A percentile compares a stretch with the other conserved stretches of the same genome.
phyloP scores from a whole-genome alignment of 192 early-diverging fungal species.

The Backusella tarrabulga region DNA sequence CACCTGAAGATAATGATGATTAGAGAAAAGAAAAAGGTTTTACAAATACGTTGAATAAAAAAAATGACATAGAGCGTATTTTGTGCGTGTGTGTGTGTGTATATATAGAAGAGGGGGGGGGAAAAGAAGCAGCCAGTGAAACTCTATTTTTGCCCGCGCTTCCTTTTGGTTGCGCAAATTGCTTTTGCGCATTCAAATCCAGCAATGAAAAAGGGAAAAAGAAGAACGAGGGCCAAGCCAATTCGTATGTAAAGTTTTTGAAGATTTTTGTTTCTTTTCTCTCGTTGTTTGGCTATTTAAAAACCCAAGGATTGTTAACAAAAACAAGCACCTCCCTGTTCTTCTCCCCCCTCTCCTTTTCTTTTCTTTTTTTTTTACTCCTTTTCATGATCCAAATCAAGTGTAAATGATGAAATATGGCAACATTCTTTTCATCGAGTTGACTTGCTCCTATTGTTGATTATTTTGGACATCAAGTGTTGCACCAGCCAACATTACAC shows the following conservation, averaged over 20 bases:
- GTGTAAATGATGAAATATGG: not conserved
- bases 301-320: no score
- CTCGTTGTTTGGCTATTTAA: no score
- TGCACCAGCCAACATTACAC: not conserved
- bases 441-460: no score
- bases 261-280: not conserved
- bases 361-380: not conserved
- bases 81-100: no score
- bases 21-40: not conserved
- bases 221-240: not conserved
- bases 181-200: not conserved
- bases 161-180: not conserved
- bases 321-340: no score
- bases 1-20: slow-evolving; percentile 22
- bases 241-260: not conserved
- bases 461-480: no score
- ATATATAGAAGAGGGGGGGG: not conserved
- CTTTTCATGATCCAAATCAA: not conserved
- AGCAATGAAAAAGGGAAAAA: not conserved
- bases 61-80: not conserved
- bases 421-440: not conserved
- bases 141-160: not conserved
- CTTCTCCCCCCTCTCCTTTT: not conserved
- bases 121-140: not conserved
- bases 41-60: not conserved